Conservation (phyloP, 1,139 yeast genomes). For the Sugiyamaella paludigena region DNA sequence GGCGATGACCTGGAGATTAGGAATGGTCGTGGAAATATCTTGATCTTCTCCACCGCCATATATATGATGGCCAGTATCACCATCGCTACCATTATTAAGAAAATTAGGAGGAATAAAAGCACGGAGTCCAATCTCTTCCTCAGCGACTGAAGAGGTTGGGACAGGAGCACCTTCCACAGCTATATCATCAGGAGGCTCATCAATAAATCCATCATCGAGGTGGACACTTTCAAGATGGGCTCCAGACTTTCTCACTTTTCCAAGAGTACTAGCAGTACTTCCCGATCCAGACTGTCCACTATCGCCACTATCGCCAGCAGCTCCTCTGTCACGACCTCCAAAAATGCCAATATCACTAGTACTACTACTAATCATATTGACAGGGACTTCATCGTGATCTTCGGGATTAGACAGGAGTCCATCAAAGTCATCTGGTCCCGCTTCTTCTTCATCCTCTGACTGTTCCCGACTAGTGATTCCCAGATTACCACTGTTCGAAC, state of each 20-base stretch:
- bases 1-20: conserved; percentile 21
- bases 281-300: background rate
- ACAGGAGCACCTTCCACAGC: conserved; percentile 21
- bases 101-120: conserved; percentile 28
- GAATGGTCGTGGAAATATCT: conserved; percentile 7
- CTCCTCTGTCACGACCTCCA: background rate
- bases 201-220: conserved; percentile 3
- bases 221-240: conserved; percentile 7
- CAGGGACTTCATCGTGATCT: conserved; percentile 15
- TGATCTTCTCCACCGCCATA: background rate
- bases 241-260: conserved; percentile 3
- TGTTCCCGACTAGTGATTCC: conserved; percentile 17
- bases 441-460: conserved; percentile 21
- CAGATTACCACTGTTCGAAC: conserved; percentile 9
- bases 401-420: conserved; percentile 14
- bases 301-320: background rate
- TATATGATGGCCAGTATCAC: background rate
- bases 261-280: conserved; percentile 13
- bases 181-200: conserved; percentile 32
- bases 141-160: background rate
- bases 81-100: conserved; percentile 16
- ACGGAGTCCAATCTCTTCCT: conserved; percentile 20
- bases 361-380: conserved; percentile 17
- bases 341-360: conserved; percentile 3
- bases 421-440: conserved; percentile 17